These are phyloP conservation scores for Coriolopsis trogii DNA, from an alignment of 1,284 basidiomycete genomes.

Conservation along the genomic window DNA sequence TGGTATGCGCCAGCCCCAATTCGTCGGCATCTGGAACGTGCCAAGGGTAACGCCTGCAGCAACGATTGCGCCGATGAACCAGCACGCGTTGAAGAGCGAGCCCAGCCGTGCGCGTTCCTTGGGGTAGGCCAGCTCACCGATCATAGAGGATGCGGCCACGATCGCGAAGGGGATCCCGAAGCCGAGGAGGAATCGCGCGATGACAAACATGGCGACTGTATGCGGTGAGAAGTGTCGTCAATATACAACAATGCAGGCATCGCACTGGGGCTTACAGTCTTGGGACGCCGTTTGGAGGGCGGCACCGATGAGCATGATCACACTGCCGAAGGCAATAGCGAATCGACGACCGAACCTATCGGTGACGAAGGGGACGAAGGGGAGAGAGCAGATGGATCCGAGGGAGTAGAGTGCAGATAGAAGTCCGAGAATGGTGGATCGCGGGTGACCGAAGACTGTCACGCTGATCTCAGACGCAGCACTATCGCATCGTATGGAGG, in stretches of 20 bases:
- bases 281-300: conserved; percentile 72
- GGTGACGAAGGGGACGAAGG: conserved; percentile 65
- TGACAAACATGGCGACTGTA: conserved; percentile 47
- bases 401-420: conserved; percentile 59
- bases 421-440: conserved; percentile 52
- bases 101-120: conserved; percentile 52
- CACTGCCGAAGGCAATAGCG: conserved; percentile 61
- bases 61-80: conserved; percentile 46
- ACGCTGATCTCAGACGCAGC: not conserved
- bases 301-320: conserved; percentile 65
- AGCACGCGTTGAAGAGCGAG: conserved; percentile 56
- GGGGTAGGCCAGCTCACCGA: conserved; percentile 57
- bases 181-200: conserved; percentile 52
- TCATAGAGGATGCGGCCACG: conserved; percentile 50
- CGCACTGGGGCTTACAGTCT: conserved; percentile 42
- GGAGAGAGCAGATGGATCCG: conserved; percentile 57
- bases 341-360: conserved; percentile 64
- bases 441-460: conserved; percentile 50
- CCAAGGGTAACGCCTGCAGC: conserved; percentile 50
- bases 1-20: conserved; percentile 63
- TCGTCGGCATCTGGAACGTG: conserved; percentile 51
- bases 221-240: not conserved
- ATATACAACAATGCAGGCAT: not conserved
- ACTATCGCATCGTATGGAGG: not conserved
- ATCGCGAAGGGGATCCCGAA: conserved; percentile 58